Base-by-base conservation (phyloP, 495 filamentous ascomycete species). In the Xylaria longipes region DNA sequence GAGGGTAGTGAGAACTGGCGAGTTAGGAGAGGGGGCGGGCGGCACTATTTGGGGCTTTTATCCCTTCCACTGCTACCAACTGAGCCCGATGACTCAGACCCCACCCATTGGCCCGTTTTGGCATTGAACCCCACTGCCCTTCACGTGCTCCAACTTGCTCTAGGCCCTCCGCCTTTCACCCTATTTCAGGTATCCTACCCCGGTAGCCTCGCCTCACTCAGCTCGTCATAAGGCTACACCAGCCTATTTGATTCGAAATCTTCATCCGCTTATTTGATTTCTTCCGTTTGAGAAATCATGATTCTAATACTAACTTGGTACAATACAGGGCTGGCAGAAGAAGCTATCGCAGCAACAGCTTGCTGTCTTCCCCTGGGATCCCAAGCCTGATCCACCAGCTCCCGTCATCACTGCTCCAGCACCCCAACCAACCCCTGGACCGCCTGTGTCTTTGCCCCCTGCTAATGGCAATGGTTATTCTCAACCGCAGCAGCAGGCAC, bases 361-460 rank as follows among this genome's bases (percentile, higher is more conserved):
- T 72, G 97, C 95, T 65, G 84, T 89, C 48, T 98, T 98, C 82
- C 97, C 97, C 29, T 99, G 97, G 97, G 97, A 98, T 77, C 96
- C 96, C 73, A 87, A 86, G 82, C 86, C 82, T 60, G 87, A 87
- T 45, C 83, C 83, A 54, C 72, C 83, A n/a, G 76, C 80, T 39
- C 76, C 84, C 63, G 78, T 80, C 25, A 81, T 81, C 46, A 82
- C 82, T 66, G 80, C 85, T 37, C 73, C 84, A 43, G 66, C 60
- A 46, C 57, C 71, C 14, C 77, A 77, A 33, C 69, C 74, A 56
- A 57, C 58, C 27, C 75, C 80, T 37, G 82, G 68, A 54, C 77
- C 72, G 62, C 75, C 79, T 60, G 71, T 79, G 68, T 79, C 77
- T 48, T 71, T 73, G 54, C 56, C 64, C 4, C 29, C 74, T 57